Conservation (phyloP, 129 eudicot genomes). For the Helichrysum umbraculigerum region DNA sequence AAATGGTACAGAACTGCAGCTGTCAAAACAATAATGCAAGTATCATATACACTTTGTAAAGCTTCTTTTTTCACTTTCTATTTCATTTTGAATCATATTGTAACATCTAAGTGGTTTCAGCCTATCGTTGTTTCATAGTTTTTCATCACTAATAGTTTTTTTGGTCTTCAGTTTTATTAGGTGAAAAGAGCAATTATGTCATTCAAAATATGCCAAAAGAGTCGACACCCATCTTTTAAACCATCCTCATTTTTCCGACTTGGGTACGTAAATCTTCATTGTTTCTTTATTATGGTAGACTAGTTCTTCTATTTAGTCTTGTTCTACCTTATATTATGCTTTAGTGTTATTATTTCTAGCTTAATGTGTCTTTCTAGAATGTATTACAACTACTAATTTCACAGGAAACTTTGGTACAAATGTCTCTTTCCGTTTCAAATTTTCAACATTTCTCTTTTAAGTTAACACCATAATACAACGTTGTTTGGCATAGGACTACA, state of each 20-base stretch:
- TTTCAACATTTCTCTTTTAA: background rate
- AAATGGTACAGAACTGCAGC: background rate
- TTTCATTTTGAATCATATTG: background rate
- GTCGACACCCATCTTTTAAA: background rate
- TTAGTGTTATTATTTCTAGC: no score
- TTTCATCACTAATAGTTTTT: no score
- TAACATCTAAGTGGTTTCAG: background rate
- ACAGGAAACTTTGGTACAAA: background rate
- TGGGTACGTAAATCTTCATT: background rate
- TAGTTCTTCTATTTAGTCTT: background rate
- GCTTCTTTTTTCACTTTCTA: background rate
- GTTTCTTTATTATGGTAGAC: background rate
- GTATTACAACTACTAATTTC: no score
- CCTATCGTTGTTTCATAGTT: background rate
- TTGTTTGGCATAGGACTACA: background rate
- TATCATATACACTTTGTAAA: conserved; percentile 3
- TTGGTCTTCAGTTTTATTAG: background rate
- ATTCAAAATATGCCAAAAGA: background rate
- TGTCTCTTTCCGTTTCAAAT: no score
- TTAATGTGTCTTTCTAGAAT: background rate
- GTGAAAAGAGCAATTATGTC: background rate
- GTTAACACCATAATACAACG: background rate
- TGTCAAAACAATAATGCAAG: background rate
- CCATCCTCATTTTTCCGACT: background rate
- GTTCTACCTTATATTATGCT: background rate